phyloP scores from a whole-genome alignment of 1,284 basidiomycete species.

The Cystobasidiaceae sp. region DNA sequence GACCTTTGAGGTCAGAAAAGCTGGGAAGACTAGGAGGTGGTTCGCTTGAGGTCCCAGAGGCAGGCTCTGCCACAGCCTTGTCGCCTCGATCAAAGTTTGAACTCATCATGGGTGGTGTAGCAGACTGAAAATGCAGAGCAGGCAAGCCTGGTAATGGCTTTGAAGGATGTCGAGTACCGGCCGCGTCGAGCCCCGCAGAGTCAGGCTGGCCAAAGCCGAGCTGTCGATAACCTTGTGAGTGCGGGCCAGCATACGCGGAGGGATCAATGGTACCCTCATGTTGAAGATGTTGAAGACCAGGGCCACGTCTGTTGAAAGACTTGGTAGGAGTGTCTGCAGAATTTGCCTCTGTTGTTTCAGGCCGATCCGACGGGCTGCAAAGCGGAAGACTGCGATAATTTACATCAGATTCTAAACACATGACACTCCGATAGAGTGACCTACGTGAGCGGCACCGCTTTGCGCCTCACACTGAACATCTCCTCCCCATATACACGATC shows the following conservation, averaged over 20 bases:
- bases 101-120: no score
- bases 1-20: no score
- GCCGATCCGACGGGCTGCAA: not conserved
- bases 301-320: not conserved
- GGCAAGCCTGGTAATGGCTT: conserved; percentile 22
- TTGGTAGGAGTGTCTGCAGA: conserved; percentile 3
- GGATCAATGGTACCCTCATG: not conserved
- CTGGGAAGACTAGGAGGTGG: no score
- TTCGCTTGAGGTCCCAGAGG: no score
- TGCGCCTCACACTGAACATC: conserved; percentile 16
- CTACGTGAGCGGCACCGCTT: conserved; percentile 9
- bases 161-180: not conserved
- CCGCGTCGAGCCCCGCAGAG: not conserved
- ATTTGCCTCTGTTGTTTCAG: not conserved
- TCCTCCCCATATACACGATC: conserved; percentile 14
- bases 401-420: not conserved
- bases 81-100: not conserved
- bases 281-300: no score
- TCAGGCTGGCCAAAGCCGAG: no score
- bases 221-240: no score
- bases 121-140: not conserved
- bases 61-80: not conserved
- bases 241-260: not conserved
- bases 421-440: not conserved
- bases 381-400: not conserved